Percentiles rank a stretch among this genome's conserved stretches.
Evolutionary conservation across 2,329 filamentous ascomycete species (phyloP).

Genomic region (Neopestalotiopsis clavispora): DNA sequence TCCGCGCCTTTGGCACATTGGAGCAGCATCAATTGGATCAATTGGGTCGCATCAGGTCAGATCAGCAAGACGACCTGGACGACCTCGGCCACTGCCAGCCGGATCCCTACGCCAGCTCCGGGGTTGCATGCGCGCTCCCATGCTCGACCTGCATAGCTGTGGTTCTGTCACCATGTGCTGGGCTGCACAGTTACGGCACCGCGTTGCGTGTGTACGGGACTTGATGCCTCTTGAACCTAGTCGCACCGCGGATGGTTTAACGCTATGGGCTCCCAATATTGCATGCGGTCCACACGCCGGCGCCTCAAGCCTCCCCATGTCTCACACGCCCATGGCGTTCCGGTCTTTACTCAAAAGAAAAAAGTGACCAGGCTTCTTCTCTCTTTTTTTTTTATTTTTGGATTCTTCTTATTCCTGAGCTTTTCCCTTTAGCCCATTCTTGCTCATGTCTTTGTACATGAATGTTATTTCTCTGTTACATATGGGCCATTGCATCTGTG

Average conservation of each 20-base stretch:
- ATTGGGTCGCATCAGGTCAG: background rate
- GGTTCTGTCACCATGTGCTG: background rate
- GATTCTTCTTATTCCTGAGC: background rate
- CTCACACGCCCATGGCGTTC: conserved; percentile 12
- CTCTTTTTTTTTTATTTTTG: background rate
- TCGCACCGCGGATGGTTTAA: conserved; percentile 19
- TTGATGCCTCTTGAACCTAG: conserved; percentile 16
- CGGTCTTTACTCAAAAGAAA: background rate
- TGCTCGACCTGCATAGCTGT: background rate
- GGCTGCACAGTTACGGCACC: background rate
- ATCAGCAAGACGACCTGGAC: background rate
- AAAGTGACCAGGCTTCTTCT: background rate
- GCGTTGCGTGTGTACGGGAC: background rate
- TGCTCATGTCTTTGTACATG: conserved; percentile 19
- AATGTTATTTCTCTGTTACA: background rate
- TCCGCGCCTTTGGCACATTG: background rate
- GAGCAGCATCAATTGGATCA: background rate
- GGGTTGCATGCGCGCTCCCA: background rate
- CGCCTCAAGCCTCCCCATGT: conserved; percentile 5
- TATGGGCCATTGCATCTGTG: background rate
- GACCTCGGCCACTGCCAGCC: background rate
- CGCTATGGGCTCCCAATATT: conserved; percentile 28
- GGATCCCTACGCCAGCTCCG: conserved; percentile 2
- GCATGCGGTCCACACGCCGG: conserved; percentile 20
- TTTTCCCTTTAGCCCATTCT: background rate